Base-by-base conservation (phyloP, 176 grass and related monocot genomes). In the Microstegium vimineum region DNA sequence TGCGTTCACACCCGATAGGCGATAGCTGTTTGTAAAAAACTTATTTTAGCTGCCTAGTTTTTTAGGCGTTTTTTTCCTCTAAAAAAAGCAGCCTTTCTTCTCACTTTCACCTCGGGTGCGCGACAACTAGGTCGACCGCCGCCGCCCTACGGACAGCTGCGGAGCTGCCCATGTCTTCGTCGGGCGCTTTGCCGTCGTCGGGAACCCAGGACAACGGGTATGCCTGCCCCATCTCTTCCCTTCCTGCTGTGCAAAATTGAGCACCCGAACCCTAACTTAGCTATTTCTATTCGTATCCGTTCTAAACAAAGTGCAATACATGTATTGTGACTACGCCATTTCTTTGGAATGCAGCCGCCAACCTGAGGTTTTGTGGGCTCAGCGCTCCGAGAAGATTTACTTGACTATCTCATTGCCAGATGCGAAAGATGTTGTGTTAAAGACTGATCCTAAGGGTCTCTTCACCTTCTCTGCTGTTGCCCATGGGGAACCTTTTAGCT, bases 291-390 rank as follows among this genome's bases (percentile, higher is more conserved):
- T 59, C 56, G 56, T 59, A 25, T 59, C 20, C n/a, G 9, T 59
- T 59, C 56, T 59, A 25, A 59, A 25, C 56, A 10, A 59, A 25
- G n/a, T 25, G n/a, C n/a, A 10, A n/a, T n/a, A n/a, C 20, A 22
- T 22, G 7, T 8, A 54, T 10, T n/a, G 73, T 47, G 52, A 9
- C 52, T 23, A 10, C 52, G 37, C 64, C 14, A 68, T 51, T 84
- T 86, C 10, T 63, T 40, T 91, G 79, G 15, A 32, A 82, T 82
- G 57, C 72, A 98, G 95, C 75, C 90, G 90, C 67, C 92, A 98
- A 83, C 95, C 95, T 62, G 95, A 98, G 85, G 90, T 98, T 67
- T 65, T 98, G 3, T 98, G 95, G 95, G 92, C 95, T 20, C 92
- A 98, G 78, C 90, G 95, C 40, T 88, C 87, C 0, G 82, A 98